Percentiles rank a stretch among this genome's conserved stretches.
Evolutionary conservation across 1,284 basidiomycete genomes (phyloP).

Genomic region (Trichosporon ovoides): DNA sequence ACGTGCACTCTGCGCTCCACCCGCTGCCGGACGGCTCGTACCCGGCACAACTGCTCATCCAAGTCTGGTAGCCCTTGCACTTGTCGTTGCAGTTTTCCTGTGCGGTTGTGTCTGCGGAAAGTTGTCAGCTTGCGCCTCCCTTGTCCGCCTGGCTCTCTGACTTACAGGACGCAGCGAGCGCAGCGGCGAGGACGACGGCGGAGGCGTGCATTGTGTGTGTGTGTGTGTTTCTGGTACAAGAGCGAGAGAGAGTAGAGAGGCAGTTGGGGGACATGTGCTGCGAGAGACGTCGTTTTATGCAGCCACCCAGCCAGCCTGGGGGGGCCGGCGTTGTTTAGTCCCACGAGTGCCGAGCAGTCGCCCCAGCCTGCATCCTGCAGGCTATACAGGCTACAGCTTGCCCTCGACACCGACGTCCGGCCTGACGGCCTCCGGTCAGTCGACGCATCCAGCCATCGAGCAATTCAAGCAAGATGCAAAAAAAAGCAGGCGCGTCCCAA

Average conservation of each 20-base stretch:
- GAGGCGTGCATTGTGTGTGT: background rate
- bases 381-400: too few relatives aligned
- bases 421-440: too few relatives aligned
- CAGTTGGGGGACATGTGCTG: too few relatives aligned
- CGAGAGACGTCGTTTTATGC: too few relatives aligned
- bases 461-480: too few relatives aligned
- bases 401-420: too few relatives aligned
- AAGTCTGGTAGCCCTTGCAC: conserved; percentile 9
- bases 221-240: background rate
- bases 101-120: background rate
- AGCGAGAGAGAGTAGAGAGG: background rate
- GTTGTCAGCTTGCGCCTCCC: background rate
- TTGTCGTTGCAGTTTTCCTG: conserved; percentile 8
- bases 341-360: too few relatives aligned
- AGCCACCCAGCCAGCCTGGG: too few relatives aligned
- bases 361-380: too few relatives aligned
- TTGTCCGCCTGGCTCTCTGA: background rate
- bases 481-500: too few relatives aligned
- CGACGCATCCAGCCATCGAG: too few relatives aligned
- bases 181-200: conserved; percentile 1
- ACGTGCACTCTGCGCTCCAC: conserved; percentile 6
- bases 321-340: too few relatives aligned
- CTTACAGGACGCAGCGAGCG: background rate
- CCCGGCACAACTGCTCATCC: conserved; percentile 10
- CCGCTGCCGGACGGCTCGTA: conserved; percentile 9